phyloP scores from a whole-genome alignment of 176 grass and related monocot species.

The Lolium rigidum region DNA sequence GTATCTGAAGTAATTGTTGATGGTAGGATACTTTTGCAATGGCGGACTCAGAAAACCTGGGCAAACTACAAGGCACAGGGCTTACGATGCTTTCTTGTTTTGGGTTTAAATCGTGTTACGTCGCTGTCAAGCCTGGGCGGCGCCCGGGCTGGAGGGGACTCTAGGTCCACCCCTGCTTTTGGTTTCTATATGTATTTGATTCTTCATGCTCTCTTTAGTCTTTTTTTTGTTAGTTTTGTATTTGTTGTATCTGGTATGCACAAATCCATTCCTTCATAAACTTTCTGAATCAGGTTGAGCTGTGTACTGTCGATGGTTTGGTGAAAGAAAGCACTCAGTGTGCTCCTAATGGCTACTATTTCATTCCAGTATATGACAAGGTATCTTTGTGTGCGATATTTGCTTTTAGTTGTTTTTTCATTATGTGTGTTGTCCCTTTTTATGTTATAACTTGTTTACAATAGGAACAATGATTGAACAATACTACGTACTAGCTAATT shows the following conservation, averaged over 20 bases:
- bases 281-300: constrained; percentile 73
- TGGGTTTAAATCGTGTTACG: too few relatives aligned
- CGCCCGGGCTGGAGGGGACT: too few relatives aligned
- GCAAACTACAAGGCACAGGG: too few relatives aligned
- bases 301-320: constrained; percentile 88
- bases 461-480: not conserved
- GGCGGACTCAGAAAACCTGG: too few relatives aligned
- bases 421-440: constrained; percentile 23
- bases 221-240: not conserved
- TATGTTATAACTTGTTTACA: constrained; percentile 6
- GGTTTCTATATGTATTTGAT: not conserved
- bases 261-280: constrained; percentile 36
- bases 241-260: constrained; percentile 5
- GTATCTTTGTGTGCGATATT: constrained; percentile 41
- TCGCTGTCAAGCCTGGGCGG: too few relatives aligned
- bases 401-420: constrained; percentile 29
- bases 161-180: not conserved
- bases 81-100: too few relatives aligned
- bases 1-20: not conserved
- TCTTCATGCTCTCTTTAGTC: not conserved
- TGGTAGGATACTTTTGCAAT: not conserved
- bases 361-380: constrained; percentile 96
- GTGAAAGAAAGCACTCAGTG: constrained; percentile 95
- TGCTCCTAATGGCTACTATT: constrained; percentile 98
- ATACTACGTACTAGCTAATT: not conserved